Evolutionary conservation across 169 alveolate species (phyloP), one percentile per base, ranked within the genome.

Genomic region (Eimeria necatrix): DNA sequence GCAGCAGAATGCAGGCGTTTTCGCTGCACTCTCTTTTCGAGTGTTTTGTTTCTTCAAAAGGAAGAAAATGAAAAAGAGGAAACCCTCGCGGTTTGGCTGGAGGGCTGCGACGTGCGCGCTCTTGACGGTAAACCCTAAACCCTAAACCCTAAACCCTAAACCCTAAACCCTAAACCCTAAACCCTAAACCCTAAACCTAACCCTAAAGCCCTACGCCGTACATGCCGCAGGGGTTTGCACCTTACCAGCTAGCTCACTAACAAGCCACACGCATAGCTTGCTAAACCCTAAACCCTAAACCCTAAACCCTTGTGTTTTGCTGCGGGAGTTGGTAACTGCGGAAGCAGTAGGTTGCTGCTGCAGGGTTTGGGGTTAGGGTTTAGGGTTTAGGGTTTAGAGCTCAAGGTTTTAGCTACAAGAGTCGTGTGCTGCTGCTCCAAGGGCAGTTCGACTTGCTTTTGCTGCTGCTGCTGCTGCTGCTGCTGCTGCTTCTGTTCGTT

Each of bases 121-220:
- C 83, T 3, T 48, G 16, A 22, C 51, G 83, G 83, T 32, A 71
- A 71, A 61, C 73, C 73, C n/a, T n/a, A n/a, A n/a, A n/a, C n/a
- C n/a, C n/a, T n/a, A n/a, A n/a, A n/a, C n/a, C n/a, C 73, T 61
- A 61, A 61, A 61, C 73, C 73, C 73, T 61, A 61, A 61, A 61
- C 73, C 73, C 73, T 61, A 61, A 61, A 61, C 73, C 73, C 73
- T 61, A 61, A 2, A n/a, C n/a, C n/a, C n/a, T n/a, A n/a, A n/a
- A n/a, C n/a, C n/a, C n/a, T n/a, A n/a, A n/a, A n/a, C n/a, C n/a
- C n/a, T n/a, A n/a, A n/a, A n/a, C n/a, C n/a, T n/a, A n/a, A n/a
- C n/a, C 0, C 10, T 56, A 18, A 18, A 56, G 18, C 3, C 73
- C 20, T 26, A 61, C 46, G 16, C 73, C n/a, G 0, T 3, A 10